Conservation (phyloP, 1,284 basidiomycete species). For the Gastroboletus turbinatus region DNA sequence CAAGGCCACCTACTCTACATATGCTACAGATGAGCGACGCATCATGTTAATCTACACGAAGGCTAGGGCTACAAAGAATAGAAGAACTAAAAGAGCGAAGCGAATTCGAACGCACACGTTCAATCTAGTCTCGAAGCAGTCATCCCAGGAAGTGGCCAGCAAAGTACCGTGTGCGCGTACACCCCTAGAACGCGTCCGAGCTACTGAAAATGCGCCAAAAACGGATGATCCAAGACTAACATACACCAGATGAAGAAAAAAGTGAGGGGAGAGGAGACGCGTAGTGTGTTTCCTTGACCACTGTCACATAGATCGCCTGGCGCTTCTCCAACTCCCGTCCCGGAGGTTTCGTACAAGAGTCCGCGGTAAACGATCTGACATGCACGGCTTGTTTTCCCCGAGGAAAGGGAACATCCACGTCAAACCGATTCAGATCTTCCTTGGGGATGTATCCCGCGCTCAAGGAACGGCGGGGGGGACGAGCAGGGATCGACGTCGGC, state of each 20-base stretch:
- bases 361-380: neutral
- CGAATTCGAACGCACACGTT: too few species aligned
- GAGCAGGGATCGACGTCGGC: slow-evolving; percentile 16
- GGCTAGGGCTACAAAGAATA: slow-evolving; percentile 24
- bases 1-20: neutral
- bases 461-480: slow-evolving; percentile 2
- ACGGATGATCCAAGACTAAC: neutral
- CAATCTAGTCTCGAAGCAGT: neutral
- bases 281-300: slow-evolving; percentile 36
- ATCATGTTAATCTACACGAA: slow-evolving; percentile 9
- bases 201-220: neutral
- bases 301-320: slow-evolving; percentile 41
- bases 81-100: neutral
- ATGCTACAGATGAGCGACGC: slow-evolving; percentile 15
- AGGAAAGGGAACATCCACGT: neutral
- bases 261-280: neutral
- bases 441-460: neutral
- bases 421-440: neutral
- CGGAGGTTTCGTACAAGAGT: neutral
- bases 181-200: neutral
- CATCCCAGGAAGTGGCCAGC: neutral
- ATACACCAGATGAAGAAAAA: neutral
- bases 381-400: neutral
- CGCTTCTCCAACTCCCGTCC: slow-evolving; percentile 2
- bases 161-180: too few species aligned